phyloP scores from a whole-genome alignment of 2,329 filamentous ascomycete genomes.

The Chaetoscypha palmicola region DNA sequence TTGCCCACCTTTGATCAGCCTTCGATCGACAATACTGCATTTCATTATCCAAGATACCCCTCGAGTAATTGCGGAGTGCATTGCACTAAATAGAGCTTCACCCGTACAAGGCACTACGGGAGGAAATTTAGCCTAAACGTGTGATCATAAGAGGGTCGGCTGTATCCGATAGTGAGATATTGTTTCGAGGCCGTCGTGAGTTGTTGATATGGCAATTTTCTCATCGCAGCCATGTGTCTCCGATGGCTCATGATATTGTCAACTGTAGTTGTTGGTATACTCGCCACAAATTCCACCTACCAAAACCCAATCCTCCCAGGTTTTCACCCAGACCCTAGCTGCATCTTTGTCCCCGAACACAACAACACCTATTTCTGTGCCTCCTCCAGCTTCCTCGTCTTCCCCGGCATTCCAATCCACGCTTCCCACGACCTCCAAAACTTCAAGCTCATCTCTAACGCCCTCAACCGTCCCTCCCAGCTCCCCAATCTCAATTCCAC shows the following conservation, averaged over 20 bases:
- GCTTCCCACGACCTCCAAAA: slow-evolving; percentile 44
- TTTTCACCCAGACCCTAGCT: slow-evolving; percentile 38
- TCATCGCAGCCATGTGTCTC: slow-evolving; percentile 1
- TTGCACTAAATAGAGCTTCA: not conserved
- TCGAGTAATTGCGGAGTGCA: not conserved
- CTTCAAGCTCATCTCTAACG: slow-evolving; percentile 41
- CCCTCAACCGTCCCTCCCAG: slow-evolving; percentile 33
- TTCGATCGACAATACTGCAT: not conserved
- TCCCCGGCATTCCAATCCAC: slow-evolving; percentile 38
- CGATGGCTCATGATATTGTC: not conserved
- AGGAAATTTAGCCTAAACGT: slow-evolving; percentile 8
- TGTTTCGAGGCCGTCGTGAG: not conserved
- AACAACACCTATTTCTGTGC: slow-evolving; percentile 36
- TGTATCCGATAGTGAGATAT: not conserved
- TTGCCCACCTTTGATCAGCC: not conserved
- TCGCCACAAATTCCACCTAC: slow-evolving; percentile 9
- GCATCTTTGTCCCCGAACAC: slow-evolving; percentile 31
- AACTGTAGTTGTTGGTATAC: not conserved
- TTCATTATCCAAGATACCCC: not conserved
- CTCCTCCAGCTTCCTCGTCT: slow-evolving; percentile 35
- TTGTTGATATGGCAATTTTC: not conserved
- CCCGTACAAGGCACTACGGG: slow-evolving; percentile 4
- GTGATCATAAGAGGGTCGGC: not conserved
- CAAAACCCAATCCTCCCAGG: slow-evolving; percentile 38
- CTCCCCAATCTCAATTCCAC: slow-evolving; percentile 32